Base-by-base conservation (phyloP, 441 rosid genomes). In the Adansonia gregorii region DNA sequence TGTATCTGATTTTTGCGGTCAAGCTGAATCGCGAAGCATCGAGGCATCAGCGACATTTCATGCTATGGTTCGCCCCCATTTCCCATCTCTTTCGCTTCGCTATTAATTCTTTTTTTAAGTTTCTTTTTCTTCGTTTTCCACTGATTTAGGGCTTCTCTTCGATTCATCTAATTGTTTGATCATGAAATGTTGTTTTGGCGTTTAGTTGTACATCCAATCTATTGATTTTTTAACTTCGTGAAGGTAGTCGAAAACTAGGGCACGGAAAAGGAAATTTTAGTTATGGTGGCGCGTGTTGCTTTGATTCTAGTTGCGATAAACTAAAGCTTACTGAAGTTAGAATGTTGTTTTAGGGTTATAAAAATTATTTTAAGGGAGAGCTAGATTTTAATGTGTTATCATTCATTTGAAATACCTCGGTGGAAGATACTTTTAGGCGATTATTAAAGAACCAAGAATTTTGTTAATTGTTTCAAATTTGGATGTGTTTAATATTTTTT, bases 31-130 rank as follows among this genome's bases (percentile, higher is more conserved):
- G 49, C 71, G 35, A 11, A 19, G 35, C 49, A 12, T 73, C 63
- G 39, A 59, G 19, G 69, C 31, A 24, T 70, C 76, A 31, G 39
- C 76, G 27, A 51, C 52, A 39, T 17, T 68, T 77, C 61, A 51
- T 45, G 76, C 5, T 19, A 81, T 81, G 83, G 83, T 81, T 68
- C 46, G 78, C 73, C 73, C 14, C 12, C 49, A 2, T 55, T 73
- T 19, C 55, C 4, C 31, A 7, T 19, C 35, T 4, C 11, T n/a
- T 7, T 1, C 39, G 22, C 27, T 41, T 72, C 0, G 2, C 4
- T 17, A 2, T 68, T 12, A 19, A 7, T 45, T 49, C 2, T 6
- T 6, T 6, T 15, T 10, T 17, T 31, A 11, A 11, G 3, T 22
- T 43, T 68, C 6, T 70, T 46, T 19, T 10, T 35, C 24, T 11